Evolutionary conservation across 768 basidiomycete genomes (phyloP).

Genomic region (Hericium rajendrae): DNA sequence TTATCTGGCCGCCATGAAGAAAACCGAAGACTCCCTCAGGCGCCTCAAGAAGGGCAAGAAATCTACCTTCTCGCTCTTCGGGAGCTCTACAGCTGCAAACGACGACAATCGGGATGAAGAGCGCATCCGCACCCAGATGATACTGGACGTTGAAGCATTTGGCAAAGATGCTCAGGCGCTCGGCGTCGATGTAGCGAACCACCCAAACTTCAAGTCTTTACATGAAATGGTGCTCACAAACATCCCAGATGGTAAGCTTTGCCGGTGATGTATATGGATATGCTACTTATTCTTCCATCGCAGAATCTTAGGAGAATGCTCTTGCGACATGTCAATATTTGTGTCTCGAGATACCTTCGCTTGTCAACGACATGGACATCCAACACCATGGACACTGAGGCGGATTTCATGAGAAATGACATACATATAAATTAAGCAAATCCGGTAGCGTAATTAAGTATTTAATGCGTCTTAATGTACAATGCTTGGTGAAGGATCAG

Average conservation of each 20-base stretch:
- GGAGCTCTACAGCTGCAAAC: slow-evolving; percentile 38
- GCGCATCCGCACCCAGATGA: slow-evolving; percentile 77
- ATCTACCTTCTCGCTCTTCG: slow-evolving; percentile 71
- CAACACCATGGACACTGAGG: too few relatives aligned
- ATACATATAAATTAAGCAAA: not conserved
- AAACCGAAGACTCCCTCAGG: slow-evolving; percentile 84
- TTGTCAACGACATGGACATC: not conserved
- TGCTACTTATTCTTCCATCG: too few relatives aligned
- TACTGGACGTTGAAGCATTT: slow-evolving; percentile 78
- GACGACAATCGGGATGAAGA: slow-evolving; percentile 83
- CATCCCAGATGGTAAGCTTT: slow-evolving; percentile 23
- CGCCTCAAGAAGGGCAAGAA: slow-evolving; percentile 85
- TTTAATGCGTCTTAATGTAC: slow-evolving; percentile 16
- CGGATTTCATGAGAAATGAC: not conserved
- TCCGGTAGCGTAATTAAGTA: not conserved
- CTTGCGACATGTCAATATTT: not conserved
- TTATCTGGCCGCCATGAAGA: slow-evolving; percentile 76
- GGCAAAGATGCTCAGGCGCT: slow-evolving; percentile 65
- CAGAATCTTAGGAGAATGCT: too few relatives aligned
- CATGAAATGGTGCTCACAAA: slow-evolving; percentile 49
- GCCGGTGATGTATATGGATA: not conserved
- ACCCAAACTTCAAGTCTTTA: slow-evolving; percentile 44
- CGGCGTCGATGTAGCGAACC: slow-evolving; percentile 49
- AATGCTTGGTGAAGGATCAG: slow-evolving; percentile 19
- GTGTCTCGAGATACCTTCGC: not conserved